Evolutionary conservation across 768 basidiomycete species (phyloP), one percentile per base, ranked within the genome.

Genomic region (Plicaturopsis crispa): DNA sequence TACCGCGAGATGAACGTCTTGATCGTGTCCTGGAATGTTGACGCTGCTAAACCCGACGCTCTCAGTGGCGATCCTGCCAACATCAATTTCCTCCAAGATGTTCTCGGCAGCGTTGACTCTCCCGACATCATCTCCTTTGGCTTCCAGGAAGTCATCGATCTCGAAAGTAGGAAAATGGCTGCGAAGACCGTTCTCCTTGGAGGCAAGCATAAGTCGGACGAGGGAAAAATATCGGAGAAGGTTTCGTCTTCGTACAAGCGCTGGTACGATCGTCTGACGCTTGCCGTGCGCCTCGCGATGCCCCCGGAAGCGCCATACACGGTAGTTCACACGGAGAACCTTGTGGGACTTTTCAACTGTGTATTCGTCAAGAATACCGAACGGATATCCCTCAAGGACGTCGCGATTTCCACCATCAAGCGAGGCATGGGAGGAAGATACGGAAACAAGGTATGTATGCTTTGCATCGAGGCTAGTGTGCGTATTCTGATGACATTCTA

Each of bases 91-190:
- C 63, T 99, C n/a, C 65, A 73, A n/a, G 73, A 89, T 16, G 78
- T 75, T 2, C 66, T 98, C 8, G 66, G 58, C 4, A 85, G 80
- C 49, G 78, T 83, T 24, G 78, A 86, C 10, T 49, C 60, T 8
- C 87, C 94, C 3, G 93, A 97, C 46, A 81, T 98, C 48, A 84
- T 99, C 46, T 75, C 80, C 4, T 94, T 99, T 49, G 92, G 92
- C 2, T 84, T 98, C 59, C 94, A 99, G 59, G 94, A 98, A 61
- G 74, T 97, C 26, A 89, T 99, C 43, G 91, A 96, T 54, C 74
- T 99, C n/a, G 92, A 96, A 48, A 81, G 78, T 46, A 80, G 89
- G 44, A 90, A 81, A 62, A 80, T 97, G 68, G 81, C 84, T 1
- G 94, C 94, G 50, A 93, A 96, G 62, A 89, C 83, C 14, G 79